A percentile compares a stretch with the other conserved stretches of the same genome.
phyloP scores from a whole-genome alignment of 2,329 filamentous ascomycete genomes.

The Fusarium lateritium region DNA sequence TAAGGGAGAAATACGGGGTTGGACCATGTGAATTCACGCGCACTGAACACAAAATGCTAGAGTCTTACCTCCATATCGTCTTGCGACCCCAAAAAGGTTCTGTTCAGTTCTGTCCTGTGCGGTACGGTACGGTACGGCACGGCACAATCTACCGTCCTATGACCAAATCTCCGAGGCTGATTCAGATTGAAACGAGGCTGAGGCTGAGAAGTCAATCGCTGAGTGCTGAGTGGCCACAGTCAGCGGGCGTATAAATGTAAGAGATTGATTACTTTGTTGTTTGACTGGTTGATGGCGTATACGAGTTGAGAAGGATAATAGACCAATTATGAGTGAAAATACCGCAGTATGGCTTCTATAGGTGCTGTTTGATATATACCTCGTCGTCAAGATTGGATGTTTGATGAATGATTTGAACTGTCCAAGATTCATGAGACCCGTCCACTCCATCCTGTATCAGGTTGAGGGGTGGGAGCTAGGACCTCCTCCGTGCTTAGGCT shows the following conservation, averaged over 20 bases:
- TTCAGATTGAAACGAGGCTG: slow-evolving; percentile 22
- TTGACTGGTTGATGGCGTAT: slow-evolving; percentile 10
- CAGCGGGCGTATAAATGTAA: slow-evolving; percentile 9
- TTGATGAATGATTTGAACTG: slow-evolving; percentile 1
- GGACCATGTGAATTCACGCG: slow-evolving; percentile 3
- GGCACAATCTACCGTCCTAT: slow-evolving; percentile 11
- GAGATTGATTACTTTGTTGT: slow-evolving; percentile 7
- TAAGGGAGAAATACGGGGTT: slow-evolving; percentile 1
- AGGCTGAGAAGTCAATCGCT: slow-evolving; percentile 34
- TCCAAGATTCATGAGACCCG: neutral
- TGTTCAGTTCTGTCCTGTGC: slow-evolving; percentile 12
- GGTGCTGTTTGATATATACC: slow-evolving; percentile 10
- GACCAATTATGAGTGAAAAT: neutral
- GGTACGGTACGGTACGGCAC: neutral
- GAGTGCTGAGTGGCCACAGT: slow-evolving; percentile 17
- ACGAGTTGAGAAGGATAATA: neutral
- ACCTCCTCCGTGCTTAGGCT: slow-evolving; percentile 13
- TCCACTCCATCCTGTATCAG: neutral
- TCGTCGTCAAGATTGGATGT: slow-evolving; percentile 10
- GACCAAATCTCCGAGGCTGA: slow-evolving; percentile 21
- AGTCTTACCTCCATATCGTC: slow-evolving; percentile 43
- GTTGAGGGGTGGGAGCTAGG: slow-evolving; percentile 28
- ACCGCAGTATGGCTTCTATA: neutral
- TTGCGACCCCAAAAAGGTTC: neutral
- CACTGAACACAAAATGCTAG: slow-evolving; percentile 6